Conservation (phyloP, 352 stramenopile genomes). For the Plasmopara viticola region DNA sequence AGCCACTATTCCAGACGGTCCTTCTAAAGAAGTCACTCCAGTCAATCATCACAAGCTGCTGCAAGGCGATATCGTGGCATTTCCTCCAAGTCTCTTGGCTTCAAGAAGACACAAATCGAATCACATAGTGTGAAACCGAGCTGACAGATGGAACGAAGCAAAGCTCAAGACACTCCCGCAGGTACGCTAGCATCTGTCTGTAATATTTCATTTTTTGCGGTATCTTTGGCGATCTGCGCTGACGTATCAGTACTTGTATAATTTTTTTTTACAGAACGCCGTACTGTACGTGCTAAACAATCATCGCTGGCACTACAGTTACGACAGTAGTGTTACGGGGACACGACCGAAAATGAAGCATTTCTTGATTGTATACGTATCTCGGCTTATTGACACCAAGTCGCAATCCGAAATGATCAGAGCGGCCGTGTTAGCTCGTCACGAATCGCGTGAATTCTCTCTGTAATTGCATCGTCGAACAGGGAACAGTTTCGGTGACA, state of each 20-base stretch:
- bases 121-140: constrained; percentile 28
- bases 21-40: neutral
- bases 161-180: constrained; percentile 13
- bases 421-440: too few species aligned
- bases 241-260: too few species aligned
- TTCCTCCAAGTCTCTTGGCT: constrained; percentile 13
- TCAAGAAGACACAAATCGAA: constrained; percentile 4
- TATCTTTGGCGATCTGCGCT: too few species aligned
- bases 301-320: constrained; percentile 46
- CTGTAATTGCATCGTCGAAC: too few species aligned
- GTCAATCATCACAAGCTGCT: constrained; percentile 13
- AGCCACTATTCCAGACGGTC: too few species aligned
- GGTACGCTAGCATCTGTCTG: neutral
- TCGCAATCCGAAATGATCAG: too few species aligned
- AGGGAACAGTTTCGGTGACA: too few species aligned
- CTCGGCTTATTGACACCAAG: too few species aligned
- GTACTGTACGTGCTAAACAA: constrained; percentile 45
- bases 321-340: constrained; percentile 39
- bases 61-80: constrained; percentile 11
- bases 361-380: too few species aligned
- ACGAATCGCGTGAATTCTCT: too few species aligned
- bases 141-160: constrained; percentile 27
- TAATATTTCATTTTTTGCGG: too few species aligned
- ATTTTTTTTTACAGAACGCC: constrained; percentile 19
- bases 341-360: too few species aligned